phyloP scores from a whole-genome alignment of 2,329 filamentous ascomycete genomes.

The Tolypocladium nubicola region DNA sequence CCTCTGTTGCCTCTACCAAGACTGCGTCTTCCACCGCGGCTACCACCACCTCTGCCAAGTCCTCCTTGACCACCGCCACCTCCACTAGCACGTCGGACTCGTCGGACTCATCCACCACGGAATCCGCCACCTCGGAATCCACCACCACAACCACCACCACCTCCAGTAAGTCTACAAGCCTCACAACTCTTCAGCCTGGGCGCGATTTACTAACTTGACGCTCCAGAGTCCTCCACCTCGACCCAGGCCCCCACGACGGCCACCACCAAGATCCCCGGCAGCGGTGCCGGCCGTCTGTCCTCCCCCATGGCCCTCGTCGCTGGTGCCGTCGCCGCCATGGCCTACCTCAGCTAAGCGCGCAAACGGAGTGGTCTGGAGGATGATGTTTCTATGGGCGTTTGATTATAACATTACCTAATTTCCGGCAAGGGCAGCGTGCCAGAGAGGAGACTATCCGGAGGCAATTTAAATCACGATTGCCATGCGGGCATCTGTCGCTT shows the following conservation, averaged over 20 bases:
- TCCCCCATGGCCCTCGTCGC: constrained; percentile 21
- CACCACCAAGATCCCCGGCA: constrained; percentile 16
- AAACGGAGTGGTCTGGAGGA: neutral
- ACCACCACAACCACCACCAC: no score
- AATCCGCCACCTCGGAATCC: constrained; percentile 4
- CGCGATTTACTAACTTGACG: neutral
- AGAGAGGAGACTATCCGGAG: neutral
- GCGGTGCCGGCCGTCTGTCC: constrained; percentile 16
- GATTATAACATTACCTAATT: neutral
- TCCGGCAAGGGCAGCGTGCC: neutral
- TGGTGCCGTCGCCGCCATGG: constrained; percentile 22
- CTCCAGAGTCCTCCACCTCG: neutral
- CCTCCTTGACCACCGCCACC: constrained; percentile 2
- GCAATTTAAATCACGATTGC: neutral
- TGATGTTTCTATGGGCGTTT: neutral
- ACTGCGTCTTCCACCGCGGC: neutral
- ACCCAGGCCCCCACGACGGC: neutral
- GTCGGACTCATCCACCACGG: constrained; percentile 1
- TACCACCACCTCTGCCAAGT: neutral
- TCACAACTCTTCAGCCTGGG: no score
- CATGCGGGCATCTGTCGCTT: neutral
- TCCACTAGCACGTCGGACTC: constrained; percentile 2
- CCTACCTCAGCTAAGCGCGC: constrained; percentile 19
- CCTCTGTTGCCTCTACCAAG: neutral
- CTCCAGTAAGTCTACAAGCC: neutral